Evolutionary conservation across 2,329 filamentous ascomycete species (phyloP), one percentile per base, ranked within the genome.

Genomic region (Pseudocercospora crystallina): DNA sequence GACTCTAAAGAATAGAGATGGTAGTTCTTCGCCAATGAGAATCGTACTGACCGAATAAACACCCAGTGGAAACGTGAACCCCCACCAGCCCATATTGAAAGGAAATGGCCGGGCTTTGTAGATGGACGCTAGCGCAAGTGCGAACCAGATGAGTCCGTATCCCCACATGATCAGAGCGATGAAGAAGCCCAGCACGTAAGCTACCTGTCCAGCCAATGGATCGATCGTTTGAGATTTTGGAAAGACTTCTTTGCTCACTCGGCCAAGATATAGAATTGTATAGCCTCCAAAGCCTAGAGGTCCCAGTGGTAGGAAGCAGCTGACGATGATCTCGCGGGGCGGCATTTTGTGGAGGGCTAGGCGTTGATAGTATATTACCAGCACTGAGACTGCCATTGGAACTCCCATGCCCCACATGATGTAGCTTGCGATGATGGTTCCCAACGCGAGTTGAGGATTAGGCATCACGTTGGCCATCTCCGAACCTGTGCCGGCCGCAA

Each of bases 291-390:
- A 81, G 0, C 84, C 84, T 0, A 51, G 87, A 0, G 85, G 84
- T 0, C 85, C 84, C 0, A 88, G 73, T 0, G 85, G 85, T 0
- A 89, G 70, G 58, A 88, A 86, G 5, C 82, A 80, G 2, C 80
- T 85, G 8, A 87, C 83, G 37, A 88, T 83, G 48, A 83, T 80
- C 62, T 87, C 85, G 42, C 80, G 76, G 1, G 83, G 79, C 0
- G 85, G 85, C 11, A 88, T 74, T 34, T 83, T 82, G 67, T 88
- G 80, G 2, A 88, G 66, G 3, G 81, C 82, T 8, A 89, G 73
- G 9, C 85, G 82, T 52, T 85, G 81, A 62, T 86, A 87, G 68
- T 89, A 89, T 33, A 89, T 78, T 9, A 81, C 81, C 20, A 88
- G 71, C 14, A 87, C 78, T 36, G 78, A 76, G 66, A 84, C 78